These are phyloP conservation scores for Chlorella sp. DNA, from an alignment of 139 green algal species.

Conservation along the genomic window DNA sequence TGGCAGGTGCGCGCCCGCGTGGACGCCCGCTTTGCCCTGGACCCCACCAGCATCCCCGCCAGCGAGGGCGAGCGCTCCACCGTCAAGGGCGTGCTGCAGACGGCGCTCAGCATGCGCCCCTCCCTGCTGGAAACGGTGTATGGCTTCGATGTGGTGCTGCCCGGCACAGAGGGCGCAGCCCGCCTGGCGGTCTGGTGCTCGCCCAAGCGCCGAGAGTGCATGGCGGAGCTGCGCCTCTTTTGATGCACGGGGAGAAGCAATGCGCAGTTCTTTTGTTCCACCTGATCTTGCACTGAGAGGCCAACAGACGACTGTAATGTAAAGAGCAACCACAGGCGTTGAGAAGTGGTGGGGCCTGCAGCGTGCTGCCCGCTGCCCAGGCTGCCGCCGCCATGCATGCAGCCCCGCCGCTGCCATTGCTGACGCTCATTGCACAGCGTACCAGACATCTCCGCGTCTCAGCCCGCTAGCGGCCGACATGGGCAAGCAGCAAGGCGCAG, in stretches of 20 bases:
- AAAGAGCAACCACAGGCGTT: no score
- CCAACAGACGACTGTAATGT: no score
- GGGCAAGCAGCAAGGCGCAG: not conserved
- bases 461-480: no score
- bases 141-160: constrained; percentile 69
- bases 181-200: constrained; percentile 76
- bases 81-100: constrained; percentile 49
- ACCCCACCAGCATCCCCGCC: constrained; percentile 46
- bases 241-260: no score
- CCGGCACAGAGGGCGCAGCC: constrained; percentile 60
- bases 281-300: no score
- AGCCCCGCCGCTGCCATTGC: no score
- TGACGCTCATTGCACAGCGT: no score
- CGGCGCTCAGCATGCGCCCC: constrained; percentile 58
- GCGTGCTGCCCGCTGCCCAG: no score
- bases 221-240: constrained; percentile 72
- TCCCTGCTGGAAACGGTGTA: constrained; percentile 65
- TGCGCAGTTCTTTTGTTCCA: no score
- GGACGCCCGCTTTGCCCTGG: constrained; percentile 74
- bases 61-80: constrained; percentile 50
- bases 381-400: no score
- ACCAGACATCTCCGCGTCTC: no score
- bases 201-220: constrained; percentile 66
- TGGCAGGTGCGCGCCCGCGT: constrained; percentile 57
- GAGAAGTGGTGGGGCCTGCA: no score